Evolutionary conservation across 2,329 filamentous ascomycete species (phyloP).

Genomic region (Alternaria novae-zelandiae): DNA sequence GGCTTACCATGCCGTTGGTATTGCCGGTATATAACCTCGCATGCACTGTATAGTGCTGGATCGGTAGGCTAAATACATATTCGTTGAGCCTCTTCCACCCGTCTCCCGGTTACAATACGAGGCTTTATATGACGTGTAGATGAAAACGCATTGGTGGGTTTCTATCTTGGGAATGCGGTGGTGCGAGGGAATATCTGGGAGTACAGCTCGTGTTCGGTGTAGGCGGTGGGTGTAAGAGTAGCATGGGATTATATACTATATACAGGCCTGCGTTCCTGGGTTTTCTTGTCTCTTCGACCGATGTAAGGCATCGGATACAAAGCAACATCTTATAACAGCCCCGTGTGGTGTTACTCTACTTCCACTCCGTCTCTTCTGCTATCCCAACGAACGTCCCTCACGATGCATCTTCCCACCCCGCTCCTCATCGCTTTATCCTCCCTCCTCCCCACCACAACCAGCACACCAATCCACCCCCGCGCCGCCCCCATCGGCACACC

Average conservation of each 20-base stretch:
- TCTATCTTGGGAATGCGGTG: background rate
- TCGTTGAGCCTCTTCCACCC: background rate
- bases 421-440: background rate
- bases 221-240: background rate
- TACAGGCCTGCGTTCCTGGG: background rate
- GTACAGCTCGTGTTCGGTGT: background rate
- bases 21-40: constrained; percentile 1
- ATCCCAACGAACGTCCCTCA: background rate
- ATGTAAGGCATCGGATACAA: background rate
- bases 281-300: background rate
- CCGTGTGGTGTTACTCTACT: background rate
- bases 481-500: constrained; percentile 3
- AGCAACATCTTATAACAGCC: background rate
- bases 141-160: constrained; percentile 2
- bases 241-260: background rate
- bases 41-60: background rate
- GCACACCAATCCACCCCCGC: background rate
- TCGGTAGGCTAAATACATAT: background rate
- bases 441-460: background rate
- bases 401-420: background rate
- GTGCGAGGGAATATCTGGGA: background rate
- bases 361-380: background rate
- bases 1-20: constrained; percentile 6
- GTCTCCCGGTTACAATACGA: background rate
- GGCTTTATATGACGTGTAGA: constrained; percentile 4